Conservation (phyloP, 2,329 filamentous ascomycete species). For the Fusarium ambrosium region DNA sequence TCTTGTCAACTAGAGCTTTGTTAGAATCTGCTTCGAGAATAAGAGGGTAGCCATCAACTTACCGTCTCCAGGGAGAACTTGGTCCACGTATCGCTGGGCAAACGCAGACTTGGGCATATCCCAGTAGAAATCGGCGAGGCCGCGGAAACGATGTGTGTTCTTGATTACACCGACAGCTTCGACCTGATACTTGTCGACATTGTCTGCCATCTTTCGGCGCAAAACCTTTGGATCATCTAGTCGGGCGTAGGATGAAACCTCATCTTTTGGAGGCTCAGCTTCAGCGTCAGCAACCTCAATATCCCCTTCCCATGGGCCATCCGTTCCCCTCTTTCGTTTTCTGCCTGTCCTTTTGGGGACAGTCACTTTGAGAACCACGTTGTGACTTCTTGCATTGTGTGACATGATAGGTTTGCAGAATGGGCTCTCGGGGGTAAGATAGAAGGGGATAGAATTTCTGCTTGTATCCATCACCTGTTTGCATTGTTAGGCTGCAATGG, state of each 20-base stretch:
- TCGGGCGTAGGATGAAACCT: conserved; percentile 60
- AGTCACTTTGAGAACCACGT: conserved; percentile 87
- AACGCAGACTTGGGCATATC: conserved; percentile 77
- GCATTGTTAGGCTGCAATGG: background rate
- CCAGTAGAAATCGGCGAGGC: conserved; percentile 90
- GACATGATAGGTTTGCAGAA: conserved; percentile 84
- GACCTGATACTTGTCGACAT: conserved; percentile 74
- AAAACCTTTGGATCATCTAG: conserved; percentile 68
- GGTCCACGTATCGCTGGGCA: conserved; percentile 77
- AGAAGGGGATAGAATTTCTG: conserved; percentile 73
- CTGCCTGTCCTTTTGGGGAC: conserved; percentile 89
- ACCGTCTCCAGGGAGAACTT: conserved; percentile 80
- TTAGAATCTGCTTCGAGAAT: conserved; percentile 1
- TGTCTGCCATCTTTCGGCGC: conserved; percentile 77
- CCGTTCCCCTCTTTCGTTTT: conserved; percentile 84
- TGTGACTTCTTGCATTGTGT: conserved; percentile 80
- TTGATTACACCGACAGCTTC: conserved; percentile 80
- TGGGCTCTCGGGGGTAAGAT: conserved; percentile 83
- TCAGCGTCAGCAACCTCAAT: conserved; percentile 49
- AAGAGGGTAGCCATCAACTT: conserved; percentile 32
- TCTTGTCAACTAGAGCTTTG: conserved; percentile 58
- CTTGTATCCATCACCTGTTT: conserved; percentile 61
- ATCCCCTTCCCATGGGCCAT: conserved; percentile 72
- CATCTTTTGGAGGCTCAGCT: conserved; percentile 24
- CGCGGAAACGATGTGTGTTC: conserved; percentile 88